These are phyloP conservation scores for Volvox africanus DNA, from an alignment of 139 green algal species.

Conservation along the genomic window DNA sequence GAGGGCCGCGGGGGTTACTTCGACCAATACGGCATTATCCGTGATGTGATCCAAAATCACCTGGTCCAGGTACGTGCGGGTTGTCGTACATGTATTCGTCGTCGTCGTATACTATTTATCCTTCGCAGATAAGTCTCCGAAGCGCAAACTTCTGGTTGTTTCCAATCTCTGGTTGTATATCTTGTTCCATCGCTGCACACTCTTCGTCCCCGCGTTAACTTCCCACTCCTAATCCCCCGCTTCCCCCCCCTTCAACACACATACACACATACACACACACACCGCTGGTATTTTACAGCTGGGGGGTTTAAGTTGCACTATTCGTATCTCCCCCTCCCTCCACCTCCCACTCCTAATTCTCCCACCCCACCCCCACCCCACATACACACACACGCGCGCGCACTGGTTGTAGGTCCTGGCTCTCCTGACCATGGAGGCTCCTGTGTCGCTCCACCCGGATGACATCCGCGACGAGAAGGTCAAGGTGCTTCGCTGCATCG, in stretches of 20 bases:
- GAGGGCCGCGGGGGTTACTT: constrained; percentile 96
- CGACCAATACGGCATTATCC: constrained; percentile 97
- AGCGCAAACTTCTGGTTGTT: too few species aligned
- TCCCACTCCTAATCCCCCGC: too few species aligned
- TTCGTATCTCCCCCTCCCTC: neutral
- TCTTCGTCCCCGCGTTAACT: too few species aligned
- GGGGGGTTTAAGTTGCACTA: too few species aligned
- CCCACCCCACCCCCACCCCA: neutral
- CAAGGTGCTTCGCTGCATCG: constrained; percentile 86
- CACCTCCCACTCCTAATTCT: neutral
- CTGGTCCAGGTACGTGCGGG: constrained; percentile 75
- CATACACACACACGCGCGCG: neutral
- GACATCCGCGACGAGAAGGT: constrained; percentile 97
- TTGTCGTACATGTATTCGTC: neutral
- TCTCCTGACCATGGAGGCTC: constrained; percentile 95
- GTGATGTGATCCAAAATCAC: constrained; percentile 98
- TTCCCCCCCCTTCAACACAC: too few species aligned
- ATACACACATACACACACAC: neutral
- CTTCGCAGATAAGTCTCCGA: too few species aligned
- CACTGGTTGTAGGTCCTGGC: constrained; percentile 84
- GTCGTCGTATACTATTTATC: too few species aligned
- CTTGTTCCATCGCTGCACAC: too few species aligned
- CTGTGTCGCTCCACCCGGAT: constrained; percentile 87
- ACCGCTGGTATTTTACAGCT: neutral
- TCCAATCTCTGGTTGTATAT: too few species aligned